Evolutionary conservation across 129 eudicot genomes (phyloP).

Genomic region (Flaveria brownii): DNA sequence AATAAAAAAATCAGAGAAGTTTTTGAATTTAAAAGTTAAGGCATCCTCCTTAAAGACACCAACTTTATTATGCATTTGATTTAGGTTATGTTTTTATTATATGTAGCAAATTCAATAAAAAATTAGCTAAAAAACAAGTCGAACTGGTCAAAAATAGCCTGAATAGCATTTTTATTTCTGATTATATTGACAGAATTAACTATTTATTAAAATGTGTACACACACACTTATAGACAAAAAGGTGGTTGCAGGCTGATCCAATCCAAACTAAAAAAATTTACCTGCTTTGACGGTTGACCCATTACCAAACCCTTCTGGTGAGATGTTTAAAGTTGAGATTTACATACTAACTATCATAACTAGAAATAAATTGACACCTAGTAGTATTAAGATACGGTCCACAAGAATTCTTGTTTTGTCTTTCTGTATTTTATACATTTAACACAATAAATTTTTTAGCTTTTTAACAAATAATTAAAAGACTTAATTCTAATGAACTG

Average conservation of each 20-base stretch:
- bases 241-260: background rate
- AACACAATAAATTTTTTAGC: background rate
- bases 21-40: background rate
- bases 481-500: background rate
- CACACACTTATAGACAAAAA: background rate
- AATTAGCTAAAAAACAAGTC: background rate
- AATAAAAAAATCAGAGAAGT: background rate
- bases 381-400: background rate
- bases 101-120: background rate
- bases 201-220: background rate
- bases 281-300: background rate
- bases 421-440: background rate
- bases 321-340: constrained; percentile 7
- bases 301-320: constrained; percentile 8
- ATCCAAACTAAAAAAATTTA: background rate
- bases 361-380: background rate
- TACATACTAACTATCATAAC: constrained; percentile 14
- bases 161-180: background rate
- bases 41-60: background rate
- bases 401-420: background rate
- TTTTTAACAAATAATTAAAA: background rate
- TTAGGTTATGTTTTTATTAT: background rate
- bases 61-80: background rate
- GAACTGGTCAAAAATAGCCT: background rate
- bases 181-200: background rate